Evolutionary conservation across 257 asterid species (phyloP).

Genomic region (Cinchona pubescens): DNA sequence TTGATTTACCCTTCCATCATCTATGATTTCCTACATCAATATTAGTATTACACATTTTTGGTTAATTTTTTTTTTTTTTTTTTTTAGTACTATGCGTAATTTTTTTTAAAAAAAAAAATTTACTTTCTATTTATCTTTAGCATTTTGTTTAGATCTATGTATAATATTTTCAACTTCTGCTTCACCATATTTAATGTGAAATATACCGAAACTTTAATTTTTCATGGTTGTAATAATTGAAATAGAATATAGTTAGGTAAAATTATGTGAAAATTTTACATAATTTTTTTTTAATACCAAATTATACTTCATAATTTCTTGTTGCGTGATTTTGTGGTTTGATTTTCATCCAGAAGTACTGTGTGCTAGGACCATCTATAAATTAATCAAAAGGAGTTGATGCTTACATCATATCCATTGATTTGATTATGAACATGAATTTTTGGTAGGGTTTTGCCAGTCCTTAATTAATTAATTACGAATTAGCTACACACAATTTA

Average conservation of each 20-base stretch:
- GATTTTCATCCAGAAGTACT: too few relatives aligned
- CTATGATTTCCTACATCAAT: background rate
- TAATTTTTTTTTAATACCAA: too few relatives aligned
- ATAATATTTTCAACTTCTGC: background rate
- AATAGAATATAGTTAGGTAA: background rate
- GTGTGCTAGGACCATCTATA: too few relatives aligned
- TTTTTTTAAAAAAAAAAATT: background rate
- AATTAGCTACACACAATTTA: too few relatives aligned
- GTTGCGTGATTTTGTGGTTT: too few relatives aligned
- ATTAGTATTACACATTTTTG: background rate
- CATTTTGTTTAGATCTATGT: conserved; percentile 11
- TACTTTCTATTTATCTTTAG: background rate
- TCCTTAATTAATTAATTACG: too few relatives aligned
- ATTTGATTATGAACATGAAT: too few relatives aligned
- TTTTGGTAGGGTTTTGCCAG: too few relatives aligned
- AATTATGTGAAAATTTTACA: background rate
- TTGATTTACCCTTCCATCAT: conserved; percentile 4
- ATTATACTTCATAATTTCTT: too few relatives aligned
- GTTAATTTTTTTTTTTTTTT: too few relatives aligned
- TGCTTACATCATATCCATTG: too few relatives aligned
- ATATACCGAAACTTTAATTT: background rate
- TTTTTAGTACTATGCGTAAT: background rate
- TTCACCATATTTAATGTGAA: background rate
- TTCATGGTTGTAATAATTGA: background rate
- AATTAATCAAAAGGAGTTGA: too few relatives aligned